Conservation (phyloP, 2,329 filamentous ascomycete species). For the Ilyonectria mors-panacis region DNA sequence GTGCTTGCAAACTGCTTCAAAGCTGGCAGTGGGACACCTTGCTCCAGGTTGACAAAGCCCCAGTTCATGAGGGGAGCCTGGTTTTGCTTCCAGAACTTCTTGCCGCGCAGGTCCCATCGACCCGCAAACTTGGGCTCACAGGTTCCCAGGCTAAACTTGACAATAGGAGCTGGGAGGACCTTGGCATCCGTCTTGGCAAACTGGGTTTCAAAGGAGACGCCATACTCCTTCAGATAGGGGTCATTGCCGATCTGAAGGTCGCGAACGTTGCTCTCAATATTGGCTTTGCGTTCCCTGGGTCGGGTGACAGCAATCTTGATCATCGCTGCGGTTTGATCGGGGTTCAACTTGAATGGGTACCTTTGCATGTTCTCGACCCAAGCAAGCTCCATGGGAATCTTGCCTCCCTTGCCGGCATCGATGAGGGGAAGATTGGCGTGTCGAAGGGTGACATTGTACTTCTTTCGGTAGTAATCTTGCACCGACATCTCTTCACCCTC, state of each 20-base stretch:
- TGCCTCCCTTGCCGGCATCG: slow-evolving; percentile 66
- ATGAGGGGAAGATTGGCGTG: slow-evolving; percentile 69
- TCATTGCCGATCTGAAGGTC: slow-evolving; percentile 81
- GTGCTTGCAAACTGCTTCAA: slow-evolving; percentile 53
- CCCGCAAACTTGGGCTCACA: slow-evolving; percentile 77
- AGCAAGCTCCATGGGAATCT: slow-evolving; percentile 75
- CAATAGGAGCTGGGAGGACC: slow-evolving; percentile 78
- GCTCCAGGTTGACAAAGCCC: slow-evolving; percentile 79
- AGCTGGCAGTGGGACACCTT: slow-evolving; percentile 61
- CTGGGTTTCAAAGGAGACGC: slow-evolving; percentile 75
- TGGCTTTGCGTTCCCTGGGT: slow-evolving; percentile 75
- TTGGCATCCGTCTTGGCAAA: slow-evolving; percentile 80
- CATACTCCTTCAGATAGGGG: slow-evolving; percentile 79
- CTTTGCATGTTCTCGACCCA: slow-evolving; percentile 68
- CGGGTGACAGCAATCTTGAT: slow-evolving; percentile 92
- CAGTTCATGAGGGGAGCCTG: slow-evolving; percentile 75
- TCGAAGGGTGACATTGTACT: slow-evolving; percentile 67
- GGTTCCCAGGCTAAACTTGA: slow-evolving; percentile 75
- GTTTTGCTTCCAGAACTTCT: slow-evolving; percentile 80
- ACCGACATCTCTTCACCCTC: slow-evolving; percentile 64
- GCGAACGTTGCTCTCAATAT: slow-evolving; percentile 70
- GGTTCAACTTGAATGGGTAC: slow-evolving; percentile 74
- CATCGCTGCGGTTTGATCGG: slow-evolving; percentile 83
- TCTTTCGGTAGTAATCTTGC: slow-evolving; percentile 68
- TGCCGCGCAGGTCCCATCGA: slow-evolving; percentile 89